These are phyloP conservation scores for Amauroascus verrucosus DNA, from an alignment of 2,329 filamentous ascomycete genomes.

Conservation along the genomic window DNA sequence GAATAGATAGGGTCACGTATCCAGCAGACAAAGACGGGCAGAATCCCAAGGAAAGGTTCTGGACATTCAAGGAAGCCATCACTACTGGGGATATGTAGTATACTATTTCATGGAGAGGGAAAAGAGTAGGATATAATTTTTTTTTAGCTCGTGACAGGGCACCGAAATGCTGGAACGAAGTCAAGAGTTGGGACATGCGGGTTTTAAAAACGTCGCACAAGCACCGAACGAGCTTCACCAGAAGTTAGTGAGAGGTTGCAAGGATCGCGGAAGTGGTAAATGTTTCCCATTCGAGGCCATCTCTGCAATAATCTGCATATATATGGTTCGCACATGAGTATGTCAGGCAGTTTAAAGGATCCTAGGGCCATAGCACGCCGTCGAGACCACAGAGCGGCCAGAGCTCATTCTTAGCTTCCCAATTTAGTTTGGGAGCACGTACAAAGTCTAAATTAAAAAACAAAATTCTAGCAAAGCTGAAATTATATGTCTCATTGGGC, in stretches of 20 bases:
- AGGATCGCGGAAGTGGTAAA: background rate
- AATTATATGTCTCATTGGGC: too few species aligned
- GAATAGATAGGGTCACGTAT: background rate
- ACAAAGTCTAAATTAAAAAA: too few species aligned
- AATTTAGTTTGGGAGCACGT: too few species aligned
- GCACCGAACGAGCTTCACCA: background rate
- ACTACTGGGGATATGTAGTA: too few species aligned
- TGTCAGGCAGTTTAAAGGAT: background rate
- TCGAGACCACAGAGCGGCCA: background rate
- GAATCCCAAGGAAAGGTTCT: background rate
- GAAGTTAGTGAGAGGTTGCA: slow-evolving; percentile 2
- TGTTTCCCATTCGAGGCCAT: slow-evolving; percentile 4
- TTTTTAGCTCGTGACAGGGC: too few species aligned
- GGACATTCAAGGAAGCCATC: background rate
- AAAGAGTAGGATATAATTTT: too few species aligned
- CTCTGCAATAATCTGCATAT: background rate
- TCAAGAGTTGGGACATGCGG: too few species aligned
- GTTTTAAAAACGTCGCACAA: background rate
- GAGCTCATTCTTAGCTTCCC: background rate
- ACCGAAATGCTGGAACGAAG: too few species aligned
- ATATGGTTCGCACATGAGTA: background rate
- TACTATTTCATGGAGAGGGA: too few species aligned
- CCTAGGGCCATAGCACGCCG: background rate
- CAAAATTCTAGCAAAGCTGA: too few species aligned
- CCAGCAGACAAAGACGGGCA: background rate